Evolutionary conservation across 1,284 basidiomycete genomes (phyloP).

Genomic region (Leccinum fallax): DNA sequence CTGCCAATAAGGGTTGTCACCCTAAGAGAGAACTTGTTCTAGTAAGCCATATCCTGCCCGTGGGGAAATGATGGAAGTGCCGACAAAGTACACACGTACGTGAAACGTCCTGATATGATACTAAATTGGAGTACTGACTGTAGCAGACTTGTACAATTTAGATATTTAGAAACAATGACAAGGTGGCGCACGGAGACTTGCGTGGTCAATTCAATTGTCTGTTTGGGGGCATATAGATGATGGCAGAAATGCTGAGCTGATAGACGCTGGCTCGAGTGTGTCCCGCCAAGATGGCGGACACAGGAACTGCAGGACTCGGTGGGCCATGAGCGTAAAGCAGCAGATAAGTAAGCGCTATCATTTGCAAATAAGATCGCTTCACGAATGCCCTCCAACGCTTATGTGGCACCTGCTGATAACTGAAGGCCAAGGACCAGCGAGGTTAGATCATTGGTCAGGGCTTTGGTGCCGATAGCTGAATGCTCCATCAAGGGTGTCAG

Average conservation of each 20-base stretch:
- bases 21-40: neutral
- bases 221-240: neutral
- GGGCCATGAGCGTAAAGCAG: neutral
- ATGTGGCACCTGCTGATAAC: neutral
- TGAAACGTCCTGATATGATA: neutral
- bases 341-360: neutral
- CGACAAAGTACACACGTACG: neutral
- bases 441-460: neutral
- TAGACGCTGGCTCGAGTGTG: neutral
- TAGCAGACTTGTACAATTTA: neutral
- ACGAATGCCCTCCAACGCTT: neutral
- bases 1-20: neutral
- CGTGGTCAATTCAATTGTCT: neutral
- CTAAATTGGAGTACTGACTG: neutral
- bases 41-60: neutral
- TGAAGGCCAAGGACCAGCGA: neutral
- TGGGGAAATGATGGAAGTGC: neutral
- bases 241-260: neutral
- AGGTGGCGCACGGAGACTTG: neutral
- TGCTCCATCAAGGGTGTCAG: neutral
- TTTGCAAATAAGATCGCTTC: neutral
- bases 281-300: neutral
- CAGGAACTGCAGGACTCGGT: neutral
- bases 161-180: neutral
- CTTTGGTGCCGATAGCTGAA: neutral